Percentiles rank a stretch among this genome's conserved stretches.
These are phyloP conservation scores for Mucor ambiguus DNA, from an alignment of 371 early-diverging fungal genomes.

Conservation along the genomic window DNA sequence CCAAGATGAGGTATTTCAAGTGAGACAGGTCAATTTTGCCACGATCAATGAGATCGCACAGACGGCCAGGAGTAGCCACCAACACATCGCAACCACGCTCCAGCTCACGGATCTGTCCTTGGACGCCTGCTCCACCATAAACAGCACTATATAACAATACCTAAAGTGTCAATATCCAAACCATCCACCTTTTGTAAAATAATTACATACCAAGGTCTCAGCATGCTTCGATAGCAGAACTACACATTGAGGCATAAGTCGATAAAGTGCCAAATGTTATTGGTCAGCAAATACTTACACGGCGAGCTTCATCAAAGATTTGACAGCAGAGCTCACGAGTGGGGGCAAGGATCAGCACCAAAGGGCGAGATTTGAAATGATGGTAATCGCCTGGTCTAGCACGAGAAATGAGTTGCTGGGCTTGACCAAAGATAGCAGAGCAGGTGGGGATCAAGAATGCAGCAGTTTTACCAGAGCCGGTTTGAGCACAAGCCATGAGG, in stretches of 20 bases:
- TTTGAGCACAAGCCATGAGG: slow-evolving; percentile 84
- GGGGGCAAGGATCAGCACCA: slow-evolving; percentile 47
- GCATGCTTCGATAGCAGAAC: slow-evolving; percentile 50
- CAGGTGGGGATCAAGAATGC: slow-evolving; percentile 71
- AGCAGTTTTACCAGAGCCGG: slow-evolving; percentile 79
- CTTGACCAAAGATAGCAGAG: slow-evolving; percentile 41
- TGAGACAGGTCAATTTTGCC: slow-evolving; percentile 78
- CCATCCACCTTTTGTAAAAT: neutral
- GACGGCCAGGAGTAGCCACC: slow-evolving; percentile 97
- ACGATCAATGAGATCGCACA: slow-evolving; percentile 92
- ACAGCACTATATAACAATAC: slow-evolving; percentile 53
- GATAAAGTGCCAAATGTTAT: neutral
- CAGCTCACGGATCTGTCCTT: slow-evolving; percentile 85
- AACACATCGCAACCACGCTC: slow-evolving; percentile 92
- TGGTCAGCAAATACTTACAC: slow-evolving; percentile 23
- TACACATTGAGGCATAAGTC: neutral
- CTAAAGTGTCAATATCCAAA: neutral
- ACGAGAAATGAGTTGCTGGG: slow-evolving; percentile 28
- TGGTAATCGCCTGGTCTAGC: slow-evolving; percentile 34
- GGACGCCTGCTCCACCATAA: slow-evolving; percentile 92
- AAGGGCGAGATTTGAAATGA: slow-evolving; percentile 33
- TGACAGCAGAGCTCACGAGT: slow-evolving; percentile 52
- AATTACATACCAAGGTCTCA: slow-evolving; percentile 49
- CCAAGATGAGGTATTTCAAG: slow-evolving; percentile 93
- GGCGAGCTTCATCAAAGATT: slow-evolving; percentile 49